These are phyloP conservation scores for Penicillium sp. DNA, from an alignment of 2,329 filamentous ascomycete species.

Conservation along the genomic window DNA sequence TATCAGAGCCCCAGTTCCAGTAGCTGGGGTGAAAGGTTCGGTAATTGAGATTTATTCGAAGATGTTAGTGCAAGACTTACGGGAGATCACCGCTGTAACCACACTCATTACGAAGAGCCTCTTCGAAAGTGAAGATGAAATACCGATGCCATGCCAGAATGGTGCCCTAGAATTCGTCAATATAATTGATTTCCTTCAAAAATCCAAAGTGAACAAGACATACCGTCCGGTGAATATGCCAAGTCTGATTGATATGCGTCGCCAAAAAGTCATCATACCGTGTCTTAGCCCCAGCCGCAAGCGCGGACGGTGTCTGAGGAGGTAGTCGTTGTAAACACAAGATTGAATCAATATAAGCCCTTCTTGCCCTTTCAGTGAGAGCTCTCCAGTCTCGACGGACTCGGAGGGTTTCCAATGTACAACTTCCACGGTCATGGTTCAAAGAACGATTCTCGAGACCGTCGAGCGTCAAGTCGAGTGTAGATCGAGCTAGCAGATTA, in stretches of 20 bases:
- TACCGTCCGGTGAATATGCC: conserved; percentile 50
- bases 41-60: background rate
- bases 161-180: conserved; percentile 32
- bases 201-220: background rate
- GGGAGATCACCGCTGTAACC: conserved; percentile 46
- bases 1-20: conserved; percentile 55
- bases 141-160: conserved; percentile 47
- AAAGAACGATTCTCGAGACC: conserved; percentile 11
- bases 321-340: conserved; percentile 53
- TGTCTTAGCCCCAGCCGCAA: conserved; percentile 52
- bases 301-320: conserved; percentile 40
- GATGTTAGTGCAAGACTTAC: conserved; percentile 19
- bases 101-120: conserved; percentile 44
- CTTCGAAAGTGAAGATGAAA: conserved; percentile 42
- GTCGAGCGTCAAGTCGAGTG: conserved; percentile 20
- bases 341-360: conserved; percentile 54
- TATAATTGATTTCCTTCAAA: background rate
- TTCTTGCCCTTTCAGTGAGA: conserved; percentile 43
- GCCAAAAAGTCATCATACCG: conserved; percentile 61
- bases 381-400: conserved; percentile 39
- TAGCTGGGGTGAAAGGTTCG: conserved; percentile 37
- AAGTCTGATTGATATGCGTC: conserved; percentile 57
- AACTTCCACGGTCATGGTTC: conserved; percentile 18
- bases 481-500: conserved; percentile 22
- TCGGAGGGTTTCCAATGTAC: conserved; percentile 26